These are phyloP conservation scores for Emiliania huxleyi DNA, from an alignment of 78 protist genomes.

Conservation along the genomic window DNA sequence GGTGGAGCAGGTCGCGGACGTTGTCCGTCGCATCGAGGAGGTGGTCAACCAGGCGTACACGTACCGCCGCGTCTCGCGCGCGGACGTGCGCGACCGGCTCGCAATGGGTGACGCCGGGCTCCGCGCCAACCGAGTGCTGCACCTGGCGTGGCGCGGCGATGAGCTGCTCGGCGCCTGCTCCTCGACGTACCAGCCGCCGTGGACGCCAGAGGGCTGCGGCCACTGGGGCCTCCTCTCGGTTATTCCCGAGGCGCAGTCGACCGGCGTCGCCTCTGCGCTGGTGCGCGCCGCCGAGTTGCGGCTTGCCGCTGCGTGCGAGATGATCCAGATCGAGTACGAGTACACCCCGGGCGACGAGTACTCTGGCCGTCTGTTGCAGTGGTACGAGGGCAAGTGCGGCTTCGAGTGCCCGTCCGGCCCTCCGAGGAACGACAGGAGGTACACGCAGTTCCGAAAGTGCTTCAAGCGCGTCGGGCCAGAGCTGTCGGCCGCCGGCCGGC, in stretches of 20 bases:
- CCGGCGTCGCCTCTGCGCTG: background rate
- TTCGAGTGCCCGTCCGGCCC: background rate
- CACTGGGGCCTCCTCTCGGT: background rate
- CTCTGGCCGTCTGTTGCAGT: background rate
- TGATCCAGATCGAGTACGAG: slow-evolving; percentile 4
- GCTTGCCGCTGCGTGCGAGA: background rate
- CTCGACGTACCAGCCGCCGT: background rate
- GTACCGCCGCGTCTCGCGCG: background rate
- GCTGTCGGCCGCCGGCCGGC: background rate
- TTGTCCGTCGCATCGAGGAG: no score
- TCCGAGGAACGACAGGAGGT: background rate
- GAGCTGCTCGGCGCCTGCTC: background rate
- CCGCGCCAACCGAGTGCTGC: background rate
- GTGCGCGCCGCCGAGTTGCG: background rate
- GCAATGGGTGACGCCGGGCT: background rate
- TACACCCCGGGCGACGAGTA: background rate
- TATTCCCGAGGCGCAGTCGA: background rate
- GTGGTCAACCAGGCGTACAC: background rate
- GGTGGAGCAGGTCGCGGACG: no score
- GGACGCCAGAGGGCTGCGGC: background rate
- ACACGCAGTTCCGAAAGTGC: background rate
- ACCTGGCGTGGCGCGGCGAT: background rate
- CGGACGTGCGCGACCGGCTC: background rate
- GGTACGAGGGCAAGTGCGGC: background rate
- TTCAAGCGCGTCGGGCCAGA: background rate